phyloP scores from a whole-genome alignment of 1,139 yeast species.

The Pichia inconspicua region DNA sequence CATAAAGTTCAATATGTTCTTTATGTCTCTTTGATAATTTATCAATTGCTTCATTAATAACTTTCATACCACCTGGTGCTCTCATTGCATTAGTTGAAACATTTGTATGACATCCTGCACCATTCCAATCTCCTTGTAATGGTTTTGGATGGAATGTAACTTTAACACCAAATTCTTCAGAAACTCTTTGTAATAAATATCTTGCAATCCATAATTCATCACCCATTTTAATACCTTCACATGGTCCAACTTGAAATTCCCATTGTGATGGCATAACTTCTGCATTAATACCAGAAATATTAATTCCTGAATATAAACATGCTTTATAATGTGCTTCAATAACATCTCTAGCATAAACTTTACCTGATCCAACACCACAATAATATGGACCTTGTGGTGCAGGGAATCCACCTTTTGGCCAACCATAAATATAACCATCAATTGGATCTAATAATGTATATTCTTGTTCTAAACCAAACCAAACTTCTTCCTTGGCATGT shows the following conservation, averaged over 20 bases:
- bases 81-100: slow-evolving; percentile 92
- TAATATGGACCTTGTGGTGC: slow-evolving; percentile 99
- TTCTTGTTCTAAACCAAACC: slow-evolving; percentile 99
- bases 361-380: slow-evolving; percentile 99
- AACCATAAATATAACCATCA: slow-evolving; percentile 83
- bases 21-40: slow-evolving; percentile 93
- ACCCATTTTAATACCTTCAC: slow-evolving; percentile 92
- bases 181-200: slow-evolving; percentile 85
- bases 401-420: slow-evolving; percentile 99
- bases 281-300: slow-evolving; percentile 94
- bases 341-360: slow-evolving; percentile 95
- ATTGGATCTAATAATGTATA: slow-evolving; percentile 87
- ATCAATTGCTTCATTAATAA: slow-evolving; percentile 85
- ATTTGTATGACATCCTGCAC: slow-evolving; percentile 99
- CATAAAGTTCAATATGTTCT: slow-evolving; percentile 93
- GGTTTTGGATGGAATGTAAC: slow-evolving; percentile 99
- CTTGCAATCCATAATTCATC: slow-evolving; percentile 96
- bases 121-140: slow-evolving; percentile 98
- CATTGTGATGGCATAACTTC: slow-evolving; percentile 99
- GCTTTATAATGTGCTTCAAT: slow-evolving; percentile 99
- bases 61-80: slow-evolving; percentile 90
- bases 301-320: slow-evolving; percentile 84
- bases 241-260: slow-evolving; percentile 99
- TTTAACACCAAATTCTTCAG: slow-evolving; percentile 98
- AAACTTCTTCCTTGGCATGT: slow-evolving; percentile 73